Evolutionary conservation across 495 filamentous ascomycete species (phyloP).

Genomic region (Cairneyella variabilis): DNA sequence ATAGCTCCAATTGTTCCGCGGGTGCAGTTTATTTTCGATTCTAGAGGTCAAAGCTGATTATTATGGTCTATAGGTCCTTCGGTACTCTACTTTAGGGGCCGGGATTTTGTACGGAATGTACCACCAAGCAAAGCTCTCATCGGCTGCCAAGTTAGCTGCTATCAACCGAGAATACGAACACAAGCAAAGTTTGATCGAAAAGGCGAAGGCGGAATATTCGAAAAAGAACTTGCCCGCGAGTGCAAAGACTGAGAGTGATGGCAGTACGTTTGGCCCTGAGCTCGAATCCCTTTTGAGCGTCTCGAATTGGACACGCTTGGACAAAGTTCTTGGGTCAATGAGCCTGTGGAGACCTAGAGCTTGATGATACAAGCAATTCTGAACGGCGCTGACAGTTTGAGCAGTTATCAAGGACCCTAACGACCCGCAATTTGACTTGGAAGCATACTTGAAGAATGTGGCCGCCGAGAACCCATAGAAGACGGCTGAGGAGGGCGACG

Average conservation of each 20-base stretch:
- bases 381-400: constrained; percentile 20
- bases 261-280: constrained; percentile 16
- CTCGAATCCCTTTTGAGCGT: neutral
- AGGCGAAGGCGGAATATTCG: constrained; percentile 87
- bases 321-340: too few relatives aligned
- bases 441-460: constrained; percentile 71
- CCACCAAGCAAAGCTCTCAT: constrained; percentile 74
- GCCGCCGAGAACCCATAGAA: constrained; percentile 47
- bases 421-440: constrained; percentile 85
- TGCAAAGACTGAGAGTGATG: constrained; percentile 35
- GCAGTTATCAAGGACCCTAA: constrained; percentile 80
- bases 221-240: constrained; percentile 57
- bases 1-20: too few relatives aligned
- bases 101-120: constrained; percentile 90
- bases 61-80: constrained; percentile 67
- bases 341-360: too few relatives aligned
- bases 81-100: constrained; percentile 82
- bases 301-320: too few relatives aligned
- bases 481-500: neutral
- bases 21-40: too few relatives aligned
- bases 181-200: constrained; percentile 79
- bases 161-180: constrained; percentile 77
- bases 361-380: too few relatives aligned
- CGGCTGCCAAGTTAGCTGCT: constrained; percentile 59
- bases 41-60: constrained; percentile 1